phyloP scores from a whole-genome alignment of 208 protist genomes.

The Borovskyia barvae region DNA sequence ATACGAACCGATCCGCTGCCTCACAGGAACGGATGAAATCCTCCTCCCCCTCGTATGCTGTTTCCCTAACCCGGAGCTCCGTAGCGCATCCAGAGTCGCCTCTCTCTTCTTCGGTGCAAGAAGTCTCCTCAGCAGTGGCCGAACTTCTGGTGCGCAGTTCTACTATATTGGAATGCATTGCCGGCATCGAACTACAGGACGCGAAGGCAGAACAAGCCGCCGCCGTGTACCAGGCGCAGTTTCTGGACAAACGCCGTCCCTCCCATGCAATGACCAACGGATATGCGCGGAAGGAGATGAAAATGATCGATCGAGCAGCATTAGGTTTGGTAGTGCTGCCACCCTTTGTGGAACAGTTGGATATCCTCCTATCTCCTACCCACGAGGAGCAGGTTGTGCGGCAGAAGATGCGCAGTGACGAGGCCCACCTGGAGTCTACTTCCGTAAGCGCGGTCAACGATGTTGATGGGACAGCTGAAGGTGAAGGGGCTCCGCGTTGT shows the following conservation, averaged over 20 bases:
- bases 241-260: constrained; percentile 2
- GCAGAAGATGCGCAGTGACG: too few species aligned
- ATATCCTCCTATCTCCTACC: constrained; percentile 35
- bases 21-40: neutral
- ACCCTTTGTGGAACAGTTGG: constrained; percentile 45
- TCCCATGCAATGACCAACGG: neutral
- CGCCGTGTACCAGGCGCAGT: constrained; percentile 1
- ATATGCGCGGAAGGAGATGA: neutral
- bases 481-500: neutral
- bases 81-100: too few species aligned
- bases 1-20: neutral
- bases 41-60: too few species aligned
- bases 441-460: too few species aligned
- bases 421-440: too few species aligned
- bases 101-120: too few species aligned
- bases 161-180: constrained; percentile 36
- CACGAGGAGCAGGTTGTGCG: constrained; percentile 14
- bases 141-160: constrained; percentile 8
- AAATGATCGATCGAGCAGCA: constrained; percentile 1
- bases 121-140: neutral
- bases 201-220: constrained; percentile 11
- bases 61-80: too few species aligned
- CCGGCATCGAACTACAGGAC: constrained; percentile 10
- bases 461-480: too few species aligned
- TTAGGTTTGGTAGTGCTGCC: constrained; percentile 44